Base-by-base conservation (phyloP, 768 basidiomycete genomes). In the Lactarius quietus region DNA sequence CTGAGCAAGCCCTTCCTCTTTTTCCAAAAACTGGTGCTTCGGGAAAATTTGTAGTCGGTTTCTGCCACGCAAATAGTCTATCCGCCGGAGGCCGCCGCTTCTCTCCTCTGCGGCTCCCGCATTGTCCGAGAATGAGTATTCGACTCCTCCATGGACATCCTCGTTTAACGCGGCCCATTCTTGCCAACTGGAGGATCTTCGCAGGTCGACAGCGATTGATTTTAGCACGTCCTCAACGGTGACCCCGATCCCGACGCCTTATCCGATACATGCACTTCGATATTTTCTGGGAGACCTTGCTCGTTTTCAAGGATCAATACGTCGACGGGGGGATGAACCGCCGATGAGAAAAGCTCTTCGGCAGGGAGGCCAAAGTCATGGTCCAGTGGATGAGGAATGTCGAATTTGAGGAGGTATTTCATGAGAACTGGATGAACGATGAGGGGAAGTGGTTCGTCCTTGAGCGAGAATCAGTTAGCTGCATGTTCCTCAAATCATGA, bases 11-110 rank as follows among this genome's bases (percentile, higher is more conserved):
- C 62, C 61, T 4, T 66, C 61, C 1, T 66, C 65, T 23, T 66
- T 29, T 33, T 33, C 54, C 14, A 18, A 33, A 20, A 6, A 3
- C 23, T 38, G 15, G 33, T 15, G 26, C 55, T 10, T 58, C 60
- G 60, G 51, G 29, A 66, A 33, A 28, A 66, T 31, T 48, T 57
- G 29, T 18, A 66, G 65, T 26, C 60, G 48, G n/a, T 66, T 45
- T 55, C 65, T 51, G 1, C 60, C 61, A 7, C 60, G 2, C 20
- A 66, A 23, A 29, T 43, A 57, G 20, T 62, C 65, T 9, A 66
- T 23, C 31, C 39, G 45, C 41, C 48, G 23, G 8, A 48, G 35
- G 23, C 64, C 59, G 28, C 39, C 41, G 9, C 59, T 35, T 20
- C 45, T 35, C n/a, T 65, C 55, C n/a, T 48, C 53, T 18, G 51